Base-by-base conservation (phyloP, 768 basidiomycete genomes). In the Leccinum aurantiacum region DNA sequence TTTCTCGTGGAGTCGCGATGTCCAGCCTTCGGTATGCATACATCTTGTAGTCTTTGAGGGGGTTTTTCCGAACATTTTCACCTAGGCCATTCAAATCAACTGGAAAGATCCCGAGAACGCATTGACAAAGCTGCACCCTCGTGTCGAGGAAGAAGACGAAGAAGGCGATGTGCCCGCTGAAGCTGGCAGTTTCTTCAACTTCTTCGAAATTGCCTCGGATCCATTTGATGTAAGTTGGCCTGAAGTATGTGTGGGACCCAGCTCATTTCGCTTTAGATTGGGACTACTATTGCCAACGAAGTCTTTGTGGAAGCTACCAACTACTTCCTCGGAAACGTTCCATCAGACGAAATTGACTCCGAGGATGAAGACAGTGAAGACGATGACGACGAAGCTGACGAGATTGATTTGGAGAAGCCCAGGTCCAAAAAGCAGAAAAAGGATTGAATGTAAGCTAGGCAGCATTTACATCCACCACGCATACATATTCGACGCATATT, bases 341-440 rank as follows among this genome's bases (percentile, higher is more conserved):
- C 81, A 7, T 82, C 79, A 6, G 85, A 85, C 19, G 85, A 87
- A 22, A 61, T 81, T 46, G 87, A 89, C 70, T 83, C 81, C 44
- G 87, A 88, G 35, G 87, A 87, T 14, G 85, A 87, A 48, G 82
- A 84, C 8, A 83, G 84, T 8, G 86, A 88, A 13, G 86, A 88
- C 7, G 88, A 90, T 3, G 87, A 89, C 33, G 89, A 91, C 25
- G 87, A 91, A 24, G 90, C 84, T 49, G 90, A 87, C 48, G 92
- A 93, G 73, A 94, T 94, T 75, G 92, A 94, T 75, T 77, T 94
- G 59, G 92, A 94, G 74, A 89, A 90, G 75, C 92, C 91, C 47
- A 81, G 84, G 62, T 69, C 84, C 56, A 93, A 93, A 77, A 91
- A 88, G 76, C 84, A 82, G 76, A 84, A 83, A 69, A 73, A 73